Percentiles rank a stretch among this genome's conserved stretches.
Conservation (phyloP, 2,329 filamentous ascomycete genomes). For the Berkeleyomyces basicola region DNA sequence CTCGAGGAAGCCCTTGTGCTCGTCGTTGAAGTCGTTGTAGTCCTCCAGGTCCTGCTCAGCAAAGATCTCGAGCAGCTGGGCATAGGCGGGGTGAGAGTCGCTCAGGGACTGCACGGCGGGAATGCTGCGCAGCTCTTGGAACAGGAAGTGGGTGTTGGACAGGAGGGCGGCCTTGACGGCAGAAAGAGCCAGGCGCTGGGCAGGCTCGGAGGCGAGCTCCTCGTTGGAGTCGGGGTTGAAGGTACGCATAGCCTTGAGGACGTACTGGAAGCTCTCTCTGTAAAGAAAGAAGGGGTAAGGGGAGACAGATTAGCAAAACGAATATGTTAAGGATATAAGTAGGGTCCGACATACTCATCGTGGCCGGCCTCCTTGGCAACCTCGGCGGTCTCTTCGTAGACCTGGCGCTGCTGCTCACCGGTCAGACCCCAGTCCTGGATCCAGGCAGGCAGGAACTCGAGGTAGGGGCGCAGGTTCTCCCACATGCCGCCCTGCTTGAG, state of each 20-base stretch:
- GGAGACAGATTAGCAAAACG: not conserved
- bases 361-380: conserved; percentile 65
- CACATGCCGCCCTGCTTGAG: conserved; percentile 61
- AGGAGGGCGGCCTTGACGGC: conserved; percentile 38
- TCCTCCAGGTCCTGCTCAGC: conserved; percentile 87
- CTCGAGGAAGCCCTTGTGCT: conserved; percentile 74
- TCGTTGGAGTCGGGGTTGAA: conserved; percentile 40
- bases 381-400: conserved; percentile 71
- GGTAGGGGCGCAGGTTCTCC: conserved; percentile 66
- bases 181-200: conserved; percentile 41
- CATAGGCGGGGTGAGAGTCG: conserved; percentile 69
- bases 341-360: conserved; percentile 41
- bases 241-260: conserved; percentile 43
- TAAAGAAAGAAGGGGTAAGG: not conserved
- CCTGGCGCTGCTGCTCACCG: conserved; percentile 65
- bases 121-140: conserved; percentile 67
- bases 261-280: conserved; percentile 49
- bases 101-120: conserved; percentile 72
- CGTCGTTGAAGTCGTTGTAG: conserved; percentile 87
- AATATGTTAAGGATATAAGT: not conserved
- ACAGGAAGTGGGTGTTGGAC: conserved; percentile 45
- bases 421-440: conserved; percentile 67
- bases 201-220: conserved; percentile 41
- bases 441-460: conserved; percentile 73
- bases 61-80: conserved; percentile 89